Percentiles rank a stretch among this genome's conserved stretches.
phyloP scores from a whole-genome alignment of 2,329 filamentous ascomycete genomes.

The Cladosporium sp. region DNA sequence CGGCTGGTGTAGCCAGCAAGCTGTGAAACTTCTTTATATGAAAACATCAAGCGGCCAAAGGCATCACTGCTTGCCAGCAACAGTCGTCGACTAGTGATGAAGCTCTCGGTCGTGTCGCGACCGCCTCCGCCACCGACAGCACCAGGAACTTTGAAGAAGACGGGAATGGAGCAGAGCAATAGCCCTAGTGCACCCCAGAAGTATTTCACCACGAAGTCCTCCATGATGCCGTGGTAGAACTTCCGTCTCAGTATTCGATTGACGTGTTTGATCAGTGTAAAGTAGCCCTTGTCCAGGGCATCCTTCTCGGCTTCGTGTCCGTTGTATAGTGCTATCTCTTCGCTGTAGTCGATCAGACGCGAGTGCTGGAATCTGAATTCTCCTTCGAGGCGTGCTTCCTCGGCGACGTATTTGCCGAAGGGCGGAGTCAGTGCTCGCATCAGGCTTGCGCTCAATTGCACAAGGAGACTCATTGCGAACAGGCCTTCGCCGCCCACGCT shows the following conservation, averaged over 20 bases:
- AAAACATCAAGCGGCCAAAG: conserved; percentile 95
- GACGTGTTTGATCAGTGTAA: conserved; percentile 97
- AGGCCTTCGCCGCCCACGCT: conserved; percentile 95
- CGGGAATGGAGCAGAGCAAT: conserved; percentile 86
- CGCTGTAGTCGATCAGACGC: conserved; percentile 88
- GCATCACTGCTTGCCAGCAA: conserved; percentile 90
- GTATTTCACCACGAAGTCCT: conserved; percentile 99
- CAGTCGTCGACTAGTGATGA: conserved; percentile 91
- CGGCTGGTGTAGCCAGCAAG: conserved; percentile 91
- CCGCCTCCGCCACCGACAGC: conserved; percentile 18
- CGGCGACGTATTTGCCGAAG: conserved; percentile 95
- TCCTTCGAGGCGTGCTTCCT: conserved; percentile 89
- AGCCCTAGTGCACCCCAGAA: conserved; percentile 95
- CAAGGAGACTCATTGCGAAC: conserved; percentile 89
- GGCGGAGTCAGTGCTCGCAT: conserved; percentile 94
- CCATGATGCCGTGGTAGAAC: conserved; percentile 98
- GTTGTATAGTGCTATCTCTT: conserved; percentile 87
- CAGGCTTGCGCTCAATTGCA: conserved; percentile 85
- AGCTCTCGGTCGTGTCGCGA: conserved; percentile 48
- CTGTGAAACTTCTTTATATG: conserved; percentile 95
- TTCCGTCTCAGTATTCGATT: conserved; percentile 87
- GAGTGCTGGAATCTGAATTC: conserved; percentile 97
- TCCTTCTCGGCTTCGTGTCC: conserved; percentile 95
- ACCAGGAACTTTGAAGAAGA: conserved; percentile 73
- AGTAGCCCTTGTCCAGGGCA: conserved; percentile 95